Evolutionary conservation across 805 yeast genomes (phyloP), one percentile per base, ranked within the genome.

Genomic region (Allodekkera sacchari): DNA sequence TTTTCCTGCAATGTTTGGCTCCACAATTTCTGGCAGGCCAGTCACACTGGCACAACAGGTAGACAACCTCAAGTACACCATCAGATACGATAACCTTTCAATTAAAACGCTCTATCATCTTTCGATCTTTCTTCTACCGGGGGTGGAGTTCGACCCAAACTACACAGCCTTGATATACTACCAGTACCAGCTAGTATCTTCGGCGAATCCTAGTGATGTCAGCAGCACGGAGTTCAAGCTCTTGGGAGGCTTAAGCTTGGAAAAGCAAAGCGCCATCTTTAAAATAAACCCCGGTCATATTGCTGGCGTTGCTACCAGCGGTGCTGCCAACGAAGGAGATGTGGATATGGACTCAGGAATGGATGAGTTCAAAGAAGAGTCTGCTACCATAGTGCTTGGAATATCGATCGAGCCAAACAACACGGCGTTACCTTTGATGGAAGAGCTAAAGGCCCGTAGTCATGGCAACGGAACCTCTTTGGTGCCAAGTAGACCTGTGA

Each of bases 181-280:
- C 57, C 95, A 89, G 52, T 59, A 88, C 32, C 87, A 88, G 10
- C 63, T 67, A 7, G 58, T 66, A 31, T 67, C 64, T n/a, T 36
- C 55, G 41, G 39, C 52, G 38, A 39, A 39, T 55, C 39, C 33
- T n/a, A 32, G 24, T 7, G 12, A 30, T 19, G 28, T 35, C 5
- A 21, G 39, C 3, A 33, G 38, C 44, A 16, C 68, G 53, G 59
- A 79, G 19, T 83, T 80, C 55, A 71, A 70, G 41, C 61, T 83
- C 10, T 64, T 80, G 34, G 89, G 89, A 4, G 76, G 76, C 9
- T 48, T 81, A 18, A 68, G 71, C 27, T 57, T 66, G 1, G 59
- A 56, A 22, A 92, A 89, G 52, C 97, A 94, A 22, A 83, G 95
- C 36, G 95, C 96, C 0, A 92, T 92, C 3, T 92, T 83, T 63